Evolutionary conservation across 176 grass and related monocot species (phyloP).

Genomic region (Oryza coarctata): DNA sequence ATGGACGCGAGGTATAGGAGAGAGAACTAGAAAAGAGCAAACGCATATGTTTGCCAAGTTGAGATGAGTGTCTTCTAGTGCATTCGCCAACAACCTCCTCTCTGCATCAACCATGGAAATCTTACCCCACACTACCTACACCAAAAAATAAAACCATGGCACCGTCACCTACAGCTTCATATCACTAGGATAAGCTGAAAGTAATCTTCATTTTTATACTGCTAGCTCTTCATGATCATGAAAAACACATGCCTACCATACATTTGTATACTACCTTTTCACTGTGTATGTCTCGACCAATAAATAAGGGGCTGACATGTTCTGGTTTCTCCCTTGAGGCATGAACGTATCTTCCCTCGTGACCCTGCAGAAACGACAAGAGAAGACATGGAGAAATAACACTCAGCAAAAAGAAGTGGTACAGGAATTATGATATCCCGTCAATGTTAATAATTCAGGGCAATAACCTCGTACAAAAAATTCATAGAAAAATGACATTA

Average conservation of each 20-base stretch:
- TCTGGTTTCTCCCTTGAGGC: constrained; percentile 80
- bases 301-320: constrained; percentile 79
- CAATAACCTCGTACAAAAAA: background rate
- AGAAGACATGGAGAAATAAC: background rate
- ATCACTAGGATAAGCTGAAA: background rate
- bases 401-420: constrained; percentile 11
- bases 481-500: background rate
- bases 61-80: constrained; percentile 66
- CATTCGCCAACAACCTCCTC: constrained; percentile 86
- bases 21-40: too few species aligned
- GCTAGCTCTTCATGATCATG: background rate
- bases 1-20: too few species aligned
- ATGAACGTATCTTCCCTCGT: constrained; percentile 82
- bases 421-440: background rate
- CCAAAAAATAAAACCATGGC: background rate
- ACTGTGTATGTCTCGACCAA: constrained; percentile 77
- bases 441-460: background rate
- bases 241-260: too few species aligned
- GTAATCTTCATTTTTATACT: constrained; percentile 6
- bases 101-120: constrained; percentile 99
- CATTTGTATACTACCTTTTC: constrained; percentile 55
- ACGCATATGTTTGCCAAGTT: too few species aligned
- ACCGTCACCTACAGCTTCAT: constrained; percentile 18
- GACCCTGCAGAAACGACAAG: constrained; percentile 53
- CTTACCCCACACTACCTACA: constrained; percentile 85